Percentiles rank a stretch among this genome's conserved stretches.
phyloP scores from a whole-genome alignment of 176 grass and related monocot genomes.

The Phoenix roebelenii region DNA sequence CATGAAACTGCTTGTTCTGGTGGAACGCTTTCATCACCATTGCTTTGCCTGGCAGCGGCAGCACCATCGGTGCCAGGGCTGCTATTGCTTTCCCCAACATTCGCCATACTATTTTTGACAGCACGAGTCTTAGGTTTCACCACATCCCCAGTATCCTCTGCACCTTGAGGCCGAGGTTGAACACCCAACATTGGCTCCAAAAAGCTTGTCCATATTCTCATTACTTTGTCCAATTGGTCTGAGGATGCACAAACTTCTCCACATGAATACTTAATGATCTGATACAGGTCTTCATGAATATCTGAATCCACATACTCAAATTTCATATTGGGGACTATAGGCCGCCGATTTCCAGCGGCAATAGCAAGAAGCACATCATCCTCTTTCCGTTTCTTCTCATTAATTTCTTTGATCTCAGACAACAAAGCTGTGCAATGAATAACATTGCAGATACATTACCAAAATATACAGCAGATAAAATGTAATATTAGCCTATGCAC shows the following conservation, averaged over 20 bases:
- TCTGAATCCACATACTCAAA: slow-evolving; percentile 47
- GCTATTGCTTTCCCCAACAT: slow-evolving; percentile 32
- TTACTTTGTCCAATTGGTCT: slow-evolving; percentile 43
- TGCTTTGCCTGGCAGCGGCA: slow-evolving; percentile 13
- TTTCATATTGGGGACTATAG: slow-evolving; percentile 59
- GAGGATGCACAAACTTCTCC: slow-evolving; percentile 51
- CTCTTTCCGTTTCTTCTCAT: slow-evolving; percentile 54
- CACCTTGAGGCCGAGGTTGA: slow-evolving; percentile 23
- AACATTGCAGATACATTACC: background rate
- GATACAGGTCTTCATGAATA: slow-evolving; percentile 59
- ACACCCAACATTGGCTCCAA: slow-evolving; percentile 54
- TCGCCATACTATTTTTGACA: slow-evolving; percentile 26
- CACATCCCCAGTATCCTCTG: slow-evolving; percentile 27
- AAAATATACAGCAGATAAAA: too few relatives aligned
- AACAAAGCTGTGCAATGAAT: slow-evolving; percentile 36
- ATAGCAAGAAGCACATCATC: slow-evolving; percentile 51
- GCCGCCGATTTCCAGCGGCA: slow-evolving; percentile 35
- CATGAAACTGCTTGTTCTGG: slow-evolving; percentile 16
- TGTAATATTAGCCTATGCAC: too few relatives aligned
- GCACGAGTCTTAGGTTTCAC: slow-evolving; percentile 26
- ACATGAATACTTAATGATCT: slow-evolving; percentile 63
- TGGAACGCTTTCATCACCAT: slow-evolving; percentile 16
- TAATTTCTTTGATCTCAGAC: slow-evolving; percentile 60
- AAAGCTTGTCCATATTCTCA: slow-evolving; percentile 53
- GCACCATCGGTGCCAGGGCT: slow-evolving; percentile 19